These are phyloP conservation scores for Vigna angularis DNA, from an alignment of 306 rosid genomes.

Conservation along the genomic window DNA sequence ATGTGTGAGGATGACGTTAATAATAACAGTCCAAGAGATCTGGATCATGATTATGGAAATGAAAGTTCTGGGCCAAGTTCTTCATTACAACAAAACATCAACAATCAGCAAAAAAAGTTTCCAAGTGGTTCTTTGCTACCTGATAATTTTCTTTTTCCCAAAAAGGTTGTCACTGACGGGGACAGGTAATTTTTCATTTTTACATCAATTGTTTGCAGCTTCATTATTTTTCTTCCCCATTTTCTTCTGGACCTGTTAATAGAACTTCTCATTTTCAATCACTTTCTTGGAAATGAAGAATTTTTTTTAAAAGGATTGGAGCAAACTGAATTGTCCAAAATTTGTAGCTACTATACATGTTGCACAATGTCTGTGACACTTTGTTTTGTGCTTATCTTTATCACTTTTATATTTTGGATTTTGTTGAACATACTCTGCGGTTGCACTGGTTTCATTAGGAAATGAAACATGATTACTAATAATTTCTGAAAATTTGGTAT, in stretches of 20 bases:
- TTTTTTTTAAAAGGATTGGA: slow-evolving; percentile 24
- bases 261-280: slow-evolving; percentile 12
- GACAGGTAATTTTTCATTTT: slow-evolving; percentile 61
- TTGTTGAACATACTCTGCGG: not conserved
- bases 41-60: slow-evolving; percentile 63
- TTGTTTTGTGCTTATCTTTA: not conserved
- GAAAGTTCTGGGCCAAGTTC: slow-evolving; percentile 63
- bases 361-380: slow-evolving; percentile 2
- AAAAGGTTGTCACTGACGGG: slow-evolving; percentile 59
- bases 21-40: slow-evolving; percentile 60
- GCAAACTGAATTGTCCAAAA: slow-evolving; percentile 18
- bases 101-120: slow-evolving; percentile 58
- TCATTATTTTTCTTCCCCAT: not conserved
- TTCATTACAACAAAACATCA: slow-evolving; percentile 52
- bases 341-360: not conserved
- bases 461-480: slow-evolving; percentile 23
- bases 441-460: slow-evolving; percentile 21
- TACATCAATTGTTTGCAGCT: slow-evolving; percentile 1
- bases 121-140: slow-evolving; percentile 62
- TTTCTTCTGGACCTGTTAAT: slow-evolving; percentile 8
- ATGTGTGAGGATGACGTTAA: slow-evolving; percentile 63
- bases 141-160: slow-evolving; percentile 58
- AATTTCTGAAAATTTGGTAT: slow-evolving; percentile 32
- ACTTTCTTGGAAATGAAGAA: slow-evolving; percentile 9
- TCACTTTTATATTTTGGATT: slow-evolving; percentile 24